These are phyloP conservation scores for Verticillium dahliae DNA, from an alignment of 2,329 filamentous ascomycete species.

Conservation along the genomic window DNA sequence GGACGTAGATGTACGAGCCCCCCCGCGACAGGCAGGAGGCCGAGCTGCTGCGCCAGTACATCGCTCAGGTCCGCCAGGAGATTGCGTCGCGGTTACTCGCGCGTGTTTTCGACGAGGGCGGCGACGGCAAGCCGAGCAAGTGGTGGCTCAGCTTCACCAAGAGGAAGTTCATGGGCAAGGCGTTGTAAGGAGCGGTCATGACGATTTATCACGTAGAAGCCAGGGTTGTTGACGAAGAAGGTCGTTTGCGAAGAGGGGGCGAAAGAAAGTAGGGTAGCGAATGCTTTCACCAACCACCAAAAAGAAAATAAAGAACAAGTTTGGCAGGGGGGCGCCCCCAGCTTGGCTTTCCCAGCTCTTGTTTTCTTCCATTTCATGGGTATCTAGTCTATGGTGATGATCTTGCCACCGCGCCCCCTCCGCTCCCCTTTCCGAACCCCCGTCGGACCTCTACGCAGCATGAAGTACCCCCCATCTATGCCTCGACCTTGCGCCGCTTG, in stretches of 20 bases:
- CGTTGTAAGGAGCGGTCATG: constrained; percentile 42
- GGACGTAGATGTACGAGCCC: constrained; percentile 71
- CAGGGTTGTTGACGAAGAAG: not conserved
- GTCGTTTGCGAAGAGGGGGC: not conserved
- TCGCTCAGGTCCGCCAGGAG: constrained; percentile 90
- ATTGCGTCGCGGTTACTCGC: constrained; percentile 75
- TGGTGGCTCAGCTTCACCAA: constrained; percentile 99
- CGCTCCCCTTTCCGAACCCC: not conserved
- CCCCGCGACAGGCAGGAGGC: constrained; percentile 83
- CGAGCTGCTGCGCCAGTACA: constrained; percentile 81
- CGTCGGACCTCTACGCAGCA: not conserved
- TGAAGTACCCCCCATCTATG: constrained; percentile 6
- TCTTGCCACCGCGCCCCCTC: not conserved
- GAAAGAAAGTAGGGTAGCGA: not conserved
- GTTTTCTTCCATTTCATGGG: not conserved
- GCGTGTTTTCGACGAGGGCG: constrained; percentile 74
- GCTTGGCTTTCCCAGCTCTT: too few relatives aligned
- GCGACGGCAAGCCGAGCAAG: constrained; percentile 65
- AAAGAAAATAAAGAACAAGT: not conserved
- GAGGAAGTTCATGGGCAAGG: constrained; percentile 99
- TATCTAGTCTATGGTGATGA: not conserved
- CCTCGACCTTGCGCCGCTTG: constrained; percentile 59
- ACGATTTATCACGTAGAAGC: not conserved
- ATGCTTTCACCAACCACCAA: not conserved
- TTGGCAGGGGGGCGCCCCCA: not conserved